Conservation (phyloP, 2,329 filamentous ascomycete species). For the Talaromyces sp. region DNA sequence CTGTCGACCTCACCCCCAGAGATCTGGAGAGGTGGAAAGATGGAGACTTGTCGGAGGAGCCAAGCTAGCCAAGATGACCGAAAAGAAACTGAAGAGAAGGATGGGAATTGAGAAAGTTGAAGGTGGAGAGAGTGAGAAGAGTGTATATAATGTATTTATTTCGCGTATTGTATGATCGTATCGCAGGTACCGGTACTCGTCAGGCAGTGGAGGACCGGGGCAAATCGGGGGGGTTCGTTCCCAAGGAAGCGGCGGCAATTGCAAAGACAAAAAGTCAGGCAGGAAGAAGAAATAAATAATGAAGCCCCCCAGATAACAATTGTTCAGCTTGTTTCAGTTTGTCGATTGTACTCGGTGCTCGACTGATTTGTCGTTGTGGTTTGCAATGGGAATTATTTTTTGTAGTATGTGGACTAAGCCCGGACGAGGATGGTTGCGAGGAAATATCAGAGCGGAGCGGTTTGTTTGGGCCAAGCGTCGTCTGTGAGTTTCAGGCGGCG, state of each 20-base stretch:
- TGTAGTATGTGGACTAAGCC: background rate
- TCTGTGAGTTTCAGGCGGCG: slow-evolving; percentile 8
- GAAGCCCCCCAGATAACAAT: background rate
- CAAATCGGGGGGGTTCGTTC: background rate
- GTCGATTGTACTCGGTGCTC: background rate
- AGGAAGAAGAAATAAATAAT: background rate
- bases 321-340: slow-evolving; percentile 3
- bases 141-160: slow-evolving; percentile 8
- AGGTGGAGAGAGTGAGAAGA: background rate
- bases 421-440: slow-evolving; percentile 1
- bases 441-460: background rate
- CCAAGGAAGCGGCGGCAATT: background rate
- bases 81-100: background rate
- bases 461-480: slow-evolving; percentile 2
- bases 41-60: background rate
- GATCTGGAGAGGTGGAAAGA: background rate
- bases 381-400: slow-evolving; percentile 11
- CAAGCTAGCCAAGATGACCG: background rate
- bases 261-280: background rate
- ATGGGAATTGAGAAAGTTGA: background rate
- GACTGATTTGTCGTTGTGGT: slow-evolving; percentile 12
- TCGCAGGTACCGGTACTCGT: background rate
- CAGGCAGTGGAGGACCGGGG: slow-evolving; percentile 9
- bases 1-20: background rate
- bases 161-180: slow-evolving; percentile 3